Conservation (phyloP, 2,329 filamentous ascomycete species). For the Arthrobotrys entomopaga region DNA sequence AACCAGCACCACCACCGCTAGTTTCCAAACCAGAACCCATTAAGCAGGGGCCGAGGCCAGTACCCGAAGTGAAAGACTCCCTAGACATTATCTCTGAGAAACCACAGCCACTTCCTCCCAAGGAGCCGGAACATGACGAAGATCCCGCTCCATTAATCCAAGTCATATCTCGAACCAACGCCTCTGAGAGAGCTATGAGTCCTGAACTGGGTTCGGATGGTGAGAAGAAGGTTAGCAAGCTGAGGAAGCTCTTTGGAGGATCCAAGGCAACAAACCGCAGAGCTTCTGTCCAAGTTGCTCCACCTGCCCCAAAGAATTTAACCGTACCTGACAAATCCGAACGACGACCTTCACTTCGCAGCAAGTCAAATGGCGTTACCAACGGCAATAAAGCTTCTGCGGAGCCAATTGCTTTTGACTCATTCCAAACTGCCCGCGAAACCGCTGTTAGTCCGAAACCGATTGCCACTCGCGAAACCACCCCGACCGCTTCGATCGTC, state of each 20-base stretch:
- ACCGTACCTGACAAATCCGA: conserved; percentile 39
- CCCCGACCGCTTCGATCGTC: conserved; percentile 44
- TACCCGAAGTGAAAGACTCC: conserved; percentile 22
- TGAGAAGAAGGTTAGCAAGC: conserved; percentile 55
- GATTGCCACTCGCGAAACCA: conserved; percentile 41
- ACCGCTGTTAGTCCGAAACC: conserved; percentile 35
- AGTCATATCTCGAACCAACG: conserved; percentile 39
- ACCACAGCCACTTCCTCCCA: conserved; percentile 55
- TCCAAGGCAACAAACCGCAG: conserved; percentile 33
- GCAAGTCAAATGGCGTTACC: conserved; percentile 30
- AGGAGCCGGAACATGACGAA: conserved; percentile 56
- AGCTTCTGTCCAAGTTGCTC: conserved; percentile 41
- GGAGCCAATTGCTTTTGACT: conserved; percentile 27
- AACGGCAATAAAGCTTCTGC: conserved; percentile 34
- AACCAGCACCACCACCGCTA: conserved; percentile 23
- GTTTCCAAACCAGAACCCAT: conserved; percentile 17
- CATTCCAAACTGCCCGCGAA: conserved; percentile 34
- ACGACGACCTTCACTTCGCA: conserved; percentile 38
- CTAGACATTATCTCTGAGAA: conserved; percentile 50
- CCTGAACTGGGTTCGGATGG: conserved; percentile 58
- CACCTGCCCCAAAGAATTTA: conserved; percentile 31
- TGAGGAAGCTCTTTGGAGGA: conserved; percentile 41
- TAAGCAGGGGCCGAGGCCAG: conserved; percentile 1
- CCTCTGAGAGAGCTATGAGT: conserved; percentile 59
- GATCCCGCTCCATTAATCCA: conserved; percentile 26